A percentile compares a stretch with the other conserved stretches of the same genome.
These are phyloP conservation scores for Eimeria falciformis DNA, from an alignment of 169 alveolate species.

Conservation along the genomic window DNA sequence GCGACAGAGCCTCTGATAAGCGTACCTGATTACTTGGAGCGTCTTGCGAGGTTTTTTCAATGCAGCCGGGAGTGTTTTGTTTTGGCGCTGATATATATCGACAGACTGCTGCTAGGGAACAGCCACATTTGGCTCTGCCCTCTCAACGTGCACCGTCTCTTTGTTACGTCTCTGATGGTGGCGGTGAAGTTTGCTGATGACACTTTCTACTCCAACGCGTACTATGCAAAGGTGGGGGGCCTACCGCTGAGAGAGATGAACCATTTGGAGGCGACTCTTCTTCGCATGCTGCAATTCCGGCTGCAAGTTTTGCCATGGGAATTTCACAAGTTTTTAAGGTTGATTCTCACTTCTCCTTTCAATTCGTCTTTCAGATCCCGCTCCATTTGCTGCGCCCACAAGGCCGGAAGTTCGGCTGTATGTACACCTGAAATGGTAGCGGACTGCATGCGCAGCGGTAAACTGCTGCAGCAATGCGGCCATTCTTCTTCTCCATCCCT, in stretches of 20 bases:
- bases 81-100: slow-evolving; percentile 83
- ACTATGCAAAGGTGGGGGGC: slow-evolving; percentile 86
- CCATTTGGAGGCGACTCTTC: slow-evolving; percentile 83
- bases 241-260: slow-evolving; percentile 85
- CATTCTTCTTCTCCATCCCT: slow-evolving; percentile 41
- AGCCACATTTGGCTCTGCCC: slow-evolving; percentile 74
- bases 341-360: slow-evolving; percentile 44
- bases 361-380: slow-evolving; percentile 10
- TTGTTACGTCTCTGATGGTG: slow-evolving; percentile 84
- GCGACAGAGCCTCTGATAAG: slow-evolving; percentile 90
- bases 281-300: slow-evolving; percentile 82
- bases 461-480: slow-evolving; percentile 60
- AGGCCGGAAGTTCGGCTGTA: background rate
- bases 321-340: slow-evolving; percentile 62
- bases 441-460: background rate
- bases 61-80: slow-evolving; percentile 86
- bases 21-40: slow-evolving; percentile 85
- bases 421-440: background rate
- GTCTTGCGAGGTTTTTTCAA: slow-evolving; percentile 91
- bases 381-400: background rate
- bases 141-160: slow-evolving; percentile 84
- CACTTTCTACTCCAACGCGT: slow-evolving; percentile 83
- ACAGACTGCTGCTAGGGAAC: slow-evolving; percentile 81
- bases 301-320: slow-evolving; percentile 83
- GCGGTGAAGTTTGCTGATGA: slow-evolving; percentile 88